Base-by-base conservation (phyloP, 257 asterid genomes). In the Solanum tarapatanum region DNA sequence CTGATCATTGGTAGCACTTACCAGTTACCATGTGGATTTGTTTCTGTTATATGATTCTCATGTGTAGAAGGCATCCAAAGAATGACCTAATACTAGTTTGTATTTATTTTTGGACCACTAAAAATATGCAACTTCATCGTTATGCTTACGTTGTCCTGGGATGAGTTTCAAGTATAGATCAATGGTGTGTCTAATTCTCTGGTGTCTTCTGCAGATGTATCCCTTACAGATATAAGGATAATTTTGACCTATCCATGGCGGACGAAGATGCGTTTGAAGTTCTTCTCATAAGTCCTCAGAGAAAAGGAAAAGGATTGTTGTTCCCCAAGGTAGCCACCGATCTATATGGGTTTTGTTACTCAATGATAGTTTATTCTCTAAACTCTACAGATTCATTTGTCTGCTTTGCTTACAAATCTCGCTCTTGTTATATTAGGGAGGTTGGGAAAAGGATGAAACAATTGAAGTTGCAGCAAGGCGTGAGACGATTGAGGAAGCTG, bases 401-500 rank as follows among this genome's bases (percentile, higher is more conserved):
- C 43, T 82, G 43, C 12, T 28, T 86, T 86, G 26, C 30, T 41
- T 80, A 82, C 62, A 26, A 58, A 32, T 8, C 73, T n/a, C 17
- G 16, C 48, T 88, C 36, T 74, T 88, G 75, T 45, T 43, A 19
- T 82, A 33, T 32, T 91, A 96, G 98, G 99, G 99, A 28, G 99
- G 99, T 16, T 96, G 99, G 99, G 99, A 96, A 86, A 88, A 51
- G 5, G 99, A 96, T 83, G 99, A 96, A 89, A 60, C 93, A 86
- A 94, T 94, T 7, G 91, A 87, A 83, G 95, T 89, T 19, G 99
- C 99, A 7, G 99, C 98, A 0, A 74, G 92, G 69, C 98, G 99
- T 2, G 99, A 96, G 87, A 96, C 99, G 2, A 90, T 93, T 16
- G 99, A 96, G 92, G 98, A 96, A 93, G 98, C 99, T 7, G 99